Evolutionary conservation across 2,329 filamentous ascomycete species (phyloP).

Genomic region (Aspergillus felis): DNA sequence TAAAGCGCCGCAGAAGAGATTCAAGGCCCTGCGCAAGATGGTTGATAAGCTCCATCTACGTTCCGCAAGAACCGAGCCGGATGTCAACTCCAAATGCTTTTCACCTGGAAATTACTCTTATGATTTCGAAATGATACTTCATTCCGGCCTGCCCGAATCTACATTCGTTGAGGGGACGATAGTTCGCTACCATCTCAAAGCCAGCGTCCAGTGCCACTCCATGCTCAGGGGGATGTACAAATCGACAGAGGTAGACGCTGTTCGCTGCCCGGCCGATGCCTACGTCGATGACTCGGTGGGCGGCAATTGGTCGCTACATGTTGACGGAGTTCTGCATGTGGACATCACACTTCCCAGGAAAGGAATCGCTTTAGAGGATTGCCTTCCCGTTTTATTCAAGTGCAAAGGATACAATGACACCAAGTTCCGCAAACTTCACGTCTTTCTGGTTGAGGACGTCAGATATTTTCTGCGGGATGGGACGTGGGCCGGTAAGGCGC

Average conservation of each 20-base stretch:
- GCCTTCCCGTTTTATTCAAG: background rate
- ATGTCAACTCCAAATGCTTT: background rate
- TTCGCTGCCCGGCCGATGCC: slow-evolving; percentile 12
- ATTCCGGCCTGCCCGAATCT: slow-evolving; percentile 10
- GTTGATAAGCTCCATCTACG: background rate
- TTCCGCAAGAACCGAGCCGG: background rate
- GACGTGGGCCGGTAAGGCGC: background rate
- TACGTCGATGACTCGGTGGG: slow-evolving; percentile 12
- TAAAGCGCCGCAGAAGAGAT: background rate
- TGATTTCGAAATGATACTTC: slow-evolving; percentile 13
- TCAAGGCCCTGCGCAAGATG: background rate
- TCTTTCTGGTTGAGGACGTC: background rate
- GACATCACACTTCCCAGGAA: slow-evolving; percentile 7
- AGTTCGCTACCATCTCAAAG: slow-evolving; percentile 11
- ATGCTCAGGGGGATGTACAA: slow-evolving; percentile 1
- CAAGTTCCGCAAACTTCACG: background rate
- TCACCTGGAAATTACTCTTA: slow-evolving; percentile 9
- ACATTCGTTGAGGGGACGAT: slow-evolving; percentile 8
- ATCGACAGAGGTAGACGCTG: slow-evolving; percentile 3
- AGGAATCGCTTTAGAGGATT: slow-evolving; percentile 2
- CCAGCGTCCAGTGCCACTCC: slow-evolving; percentile 5
- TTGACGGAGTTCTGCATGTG: slow-evolving; percentile 5
- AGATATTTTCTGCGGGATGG: background rate
- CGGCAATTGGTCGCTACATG: background rate
- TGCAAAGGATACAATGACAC: background rate